These are phyloP conservation scores for Globisporangium orthogonon DNA, from an alignment of 352 stramenopile genomes.

Conservation along the genomic window DNA sequence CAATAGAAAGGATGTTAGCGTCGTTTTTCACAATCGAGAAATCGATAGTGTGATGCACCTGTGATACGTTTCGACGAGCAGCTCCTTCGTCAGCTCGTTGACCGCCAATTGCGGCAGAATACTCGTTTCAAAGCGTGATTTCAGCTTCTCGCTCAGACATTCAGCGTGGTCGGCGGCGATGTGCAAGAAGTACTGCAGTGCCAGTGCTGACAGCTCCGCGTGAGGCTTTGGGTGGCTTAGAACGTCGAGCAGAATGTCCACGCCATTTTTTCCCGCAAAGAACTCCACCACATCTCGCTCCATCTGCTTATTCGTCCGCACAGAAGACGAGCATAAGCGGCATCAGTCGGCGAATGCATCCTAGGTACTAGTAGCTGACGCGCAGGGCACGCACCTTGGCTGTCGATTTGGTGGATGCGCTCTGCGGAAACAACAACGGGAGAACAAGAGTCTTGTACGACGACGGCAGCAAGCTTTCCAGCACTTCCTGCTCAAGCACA, in stretches of 20 bases:
- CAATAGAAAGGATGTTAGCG: background rate
- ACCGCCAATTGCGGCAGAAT: slow-evolving; percentile 55
- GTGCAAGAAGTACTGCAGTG: slow-evolving; percentile 80
- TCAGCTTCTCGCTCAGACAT: slow-evolving; percentile 29
- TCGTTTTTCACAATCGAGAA: background rate
- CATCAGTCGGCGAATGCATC: too few species aligned
- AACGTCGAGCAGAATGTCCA: slow-evolving; percentile 64
- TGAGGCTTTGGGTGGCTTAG: slow-evolving; percentile 61
- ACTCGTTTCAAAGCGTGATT: slow-evolving; percentile 35
- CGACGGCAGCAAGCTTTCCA: slow-evolving; percentile 74
- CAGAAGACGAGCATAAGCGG: background rate
- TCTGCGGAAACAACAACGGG: slow-evolving; percentile 62
- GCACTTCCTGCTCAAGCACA: slow-evolving; percentile 45
- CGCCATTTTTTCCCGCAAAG: slow-evolving; percentile 38
- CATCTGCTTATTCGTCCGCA: slow-evolving; percentile 28
- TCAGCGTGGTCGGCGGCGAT: slow-evolving; percentile 50
- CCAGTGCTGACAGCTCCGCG: slow-evolving; percentile 60
- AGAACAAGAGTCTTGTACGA: slow-evolving; percentile 66
- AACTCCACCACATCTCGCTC: slow-evolving; percentile 38
- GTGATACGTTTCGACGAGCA: slow-evolving; percentile 70
- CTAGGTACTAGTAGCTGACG: too few species aligned
- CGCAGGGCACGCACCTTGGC: slow-evolving; percentile 27
- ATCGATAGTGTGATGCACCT: slow-evolving; percentile 18
- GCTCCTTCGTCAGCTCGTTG: slow-evolving; percentile 60
- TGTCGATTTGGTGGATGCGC: slow-evolving; percentile 46